Evolutionary conservation across 2,329 filamentous ascomycete species (phyloP).

Genomic region (Ophiostoma novo-ulmi): DNA sequence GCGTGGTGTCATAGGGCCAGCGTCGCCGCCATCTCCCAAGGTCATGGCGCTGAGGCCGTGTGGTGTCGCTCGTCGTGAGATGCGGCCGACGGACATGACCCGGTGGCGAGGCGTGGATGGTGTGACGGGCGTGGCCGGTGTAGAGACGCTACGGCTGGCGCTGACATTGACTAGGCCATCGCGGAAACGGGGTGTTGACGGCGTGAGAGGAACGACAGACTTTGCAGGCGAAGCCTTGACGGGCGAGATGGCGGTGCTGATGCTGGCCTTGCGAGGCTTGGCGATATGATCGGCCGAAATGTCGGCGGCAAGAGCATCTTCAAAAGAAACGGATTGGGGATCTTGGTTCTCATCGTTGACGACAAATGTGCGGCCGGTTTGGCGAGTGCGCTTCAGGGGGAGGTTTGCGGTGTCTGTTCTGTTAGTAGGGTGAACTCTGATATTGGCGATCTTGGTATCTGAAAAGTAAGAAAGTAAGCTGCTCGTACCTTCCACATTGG

Average conservation of each 20-base stretch:
- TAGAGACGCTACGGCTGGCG: slow-evolving; percentile 15
- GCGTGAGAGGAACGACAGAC: slow-evolving; percentile 52
- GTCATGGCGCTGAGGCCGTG: slow-evolving; percentile 36
- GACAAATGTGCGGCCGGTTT: slow-evolving; percentile 38
- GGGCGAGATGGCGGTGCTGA: slow-evolving; percentile 19
- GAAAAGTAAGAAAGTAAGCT: not conserved
- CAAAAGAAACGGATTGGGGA: slow-evolving; percentile 41
- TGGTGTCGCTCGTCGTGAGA: slow-evolving; percentile 73
- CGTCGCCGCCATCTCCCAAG: not conserved
- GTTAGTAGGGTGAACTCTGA: not conserved
- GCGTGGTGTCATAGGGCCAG: slow-evolving; percentile 48
- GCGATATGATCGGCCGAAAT: slow-evolving; percentile 27
- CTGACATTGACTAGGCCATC: slow-evolving; percentile 51
- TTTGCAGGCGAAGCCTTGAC: slow-evolving; percentile 17
- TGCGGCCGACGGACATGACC: slow-evolving; percentile 68
- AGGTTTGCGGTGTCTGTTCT: slow-evolving; percentile 24
- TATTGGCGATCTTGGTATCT: not conserved
- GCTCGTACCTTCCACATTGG: slow-evolving; percentile 21
- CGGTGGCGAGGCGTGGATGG: slow-evolving; percentile 79
- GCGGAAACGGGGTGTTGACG: slow-evolving; percentile 70
- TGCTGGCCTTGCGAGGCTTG: slow-evolving; percentile 20
- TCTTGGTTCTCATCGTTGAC: slow-evolving; percentile 66
- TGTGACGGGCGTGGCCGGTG: slow-evolving; percentile 39
- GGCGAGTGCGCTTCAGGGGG: slow-evolving; percentile 46
- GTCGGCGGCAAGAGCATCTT: slow-evolving; percentile 34